These are phyloP conservation scores for Wickerhamomyces bisporus DNA, from an alignment of 805 yeast species.

Conservation along the genomic window DNA sequence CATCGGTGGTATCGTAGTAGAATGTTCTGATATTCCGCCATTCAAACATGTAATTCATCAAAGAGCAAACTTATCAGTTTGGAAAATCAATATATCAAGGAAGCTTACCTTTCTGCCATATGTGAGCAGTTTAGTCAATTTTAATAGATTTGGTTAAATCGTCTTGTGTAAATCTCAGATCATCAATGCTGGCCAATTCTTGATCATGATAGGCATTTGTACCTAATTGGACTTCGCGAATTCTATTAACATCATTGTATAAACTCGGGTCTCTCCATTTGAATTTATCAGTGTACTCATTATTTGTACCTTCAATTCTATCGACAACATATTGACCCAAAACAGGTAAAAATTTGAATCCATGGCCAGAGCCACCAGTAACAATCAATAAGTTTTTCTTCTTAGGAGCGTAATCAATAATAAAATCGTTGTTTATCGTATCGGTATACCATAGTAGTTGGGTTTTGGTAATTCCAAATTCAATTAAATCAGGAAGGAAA, in stretches of 20 bases:
- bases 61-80: conserved; percentile 24
- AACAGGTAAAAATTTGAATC: conserved; percentile 31
- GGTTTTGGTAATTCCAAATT: conserved; percentile 14
- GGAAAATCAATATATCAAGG: conserved; percentile 27
- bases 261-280: conserved; percentile 28
- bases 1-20: conserved; percentile 28
- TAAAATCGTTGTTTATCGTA: conserved; percentile 28
- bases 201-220: conserved; percentile 30
- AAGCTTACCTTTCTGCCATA: conserved; percentile 3
- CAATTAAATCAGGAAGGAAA: conserved; percentile 16
- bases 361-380: conserved; percentile 35
- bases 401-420: conserved; percentile 24
- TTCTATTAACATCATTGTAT: conserved; percentile 23
- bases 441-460: conserved; percentile 36
- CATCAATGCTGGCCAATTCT: conserved; percentile 17
- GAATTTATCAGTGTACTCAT: conserved; percentile 27
- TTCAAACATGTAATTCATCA: conserved; percentile 24
- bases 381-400: conserved; percentile 24
- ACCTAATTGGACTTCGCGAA: conserved; percentile 12
- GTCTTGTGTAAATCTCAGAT: conserved; percentile 7
- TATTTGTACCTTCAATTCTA: conserved; percentile 28
- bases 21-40: conserved; percentile 33
- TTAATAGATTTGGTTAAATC: background rate
- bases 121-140: background rate
- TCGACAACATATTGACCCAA: conserved; percentile 29